Evolutionary conservation across 2,329 filamentous ascomycete genomes (phyloP), one percentile per base, ranked within the genome.

Genomic region (Neophaeococcomyces mojaviensis): DNA sequence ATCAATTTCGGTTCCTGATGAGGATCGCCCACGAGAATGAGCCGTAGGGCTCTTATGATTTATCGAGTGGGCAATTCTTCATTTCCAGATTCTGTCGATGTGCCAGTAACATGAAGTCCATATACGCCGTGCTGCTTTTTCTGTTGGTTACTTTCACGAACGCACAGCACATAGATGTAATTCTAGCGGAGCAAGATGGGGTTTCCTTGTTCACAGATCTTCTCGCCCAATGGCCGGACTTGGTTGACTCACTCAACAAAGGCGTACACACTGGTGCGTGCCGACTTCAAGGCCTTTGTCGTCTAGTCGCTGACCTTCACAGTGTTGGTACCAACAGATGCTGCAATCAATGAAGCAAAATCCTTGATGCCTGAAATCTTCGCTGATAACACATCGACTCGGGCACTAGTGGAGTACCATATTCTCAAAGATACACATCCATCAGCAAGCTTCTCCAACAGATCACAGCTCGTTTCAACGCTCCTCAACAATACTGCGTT

Each of bases 401-500:
- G 62, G 48, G 73, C 73, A 3, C 59, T 80, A 22, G 61, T 82
- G 18, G 65, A 61, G 46, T 82, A 82, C 59, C 79, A 82, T 57
- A 69, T 81, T 16, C 60, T 82, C 6, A 71, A 75, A 47, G 78
- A 77, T 31, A 70, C 68, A 1, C 69, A 72, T 52, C 54, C 47
- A 3, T 58, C 68, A 1, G 52, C 48, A 24, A 47, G 42, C 2
- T 53, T 58, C 28, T 47, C 44, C 26, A 39, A 48, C 13, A 51
- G 58, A 35, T 66, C 68, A 31, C 55, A 58, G 8, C 77, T 78
- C 55, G 56, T 70, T 1, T 68, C 68, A 12, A 74, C 71, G 2
- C 58, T 73, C 6, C 63, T 83, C 44, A 73, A 64, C 15, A 71
- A 77, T 51, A 41, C 64, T 18, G 63, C 67, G 0, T 82, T 73